Percentiles rank a stretch among this genome's conserved stretches.
These are phyloP conservation scores for Flaveria trinervia DNA, from an alignment of 129 eudicot species.

Conservation along the genomic window DNA sequence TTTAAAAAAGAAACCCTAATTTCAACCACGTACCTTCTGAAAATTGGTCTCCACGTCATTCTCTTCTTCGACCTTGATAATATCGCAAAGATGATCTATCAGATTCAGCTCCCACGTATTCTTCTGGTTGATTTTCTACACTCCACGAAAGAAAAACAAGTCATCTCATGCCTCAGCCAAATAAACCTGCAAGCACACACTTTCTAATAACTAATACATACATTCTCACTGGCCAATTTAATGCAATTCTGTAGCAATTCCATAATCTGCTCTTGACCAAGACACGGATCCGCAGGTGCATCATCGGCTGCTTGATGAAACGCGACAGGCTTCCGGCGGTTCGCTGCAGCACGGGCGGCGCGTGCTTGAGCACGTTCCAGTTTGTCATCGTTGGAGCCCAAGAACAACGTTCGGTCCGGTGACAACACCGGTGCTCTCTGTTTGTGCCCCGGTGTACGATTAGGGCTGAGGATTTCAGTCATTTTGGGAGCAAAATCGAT, in stretches of 20 bases:
- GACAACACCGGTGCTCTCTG: conserved; percentile 31
- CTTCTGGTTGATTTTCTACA: conserved; percentile 92
- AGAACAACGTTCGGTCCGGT: conserved; percentile 45
- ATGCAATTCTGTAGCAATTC: conserved; percentile 81
- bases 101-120: conserved; percentile 90
- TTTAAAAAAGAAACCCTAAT: background rate
- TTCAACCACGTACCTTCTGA: conserved; percentile 60
- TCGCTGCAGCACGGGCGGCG: conserved; percentile 69
- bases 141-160: background rate
- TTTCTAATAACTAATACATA: conserved; percentile 11
- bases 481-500: conserved; percentile 8
- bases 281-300: conserved; percentile 34
- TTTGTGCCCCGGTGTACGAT: conserved; percentile 26
- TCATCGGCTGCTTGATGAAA: conserved; percentile 33
- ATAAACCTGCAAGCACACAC: background rate
- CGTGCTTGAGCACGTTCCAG: conserved; percentile 70
- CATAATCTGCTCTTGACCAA: conserved; percentile 60
- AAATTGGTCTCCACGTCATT: conserved; percentile 75
- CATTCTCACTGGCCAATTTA: conserved; percentile 85
- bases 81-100: conserved; percentile 80
- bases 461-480: conserved; percentile 45
- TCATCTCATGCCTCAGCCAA: background rate
- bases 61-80: conserved; percentile 70
- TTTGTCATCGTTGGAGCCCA: conserved; percentile 60
- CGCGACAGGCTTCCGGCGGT: conserved; percentile 50